These are phyloP conservation scores for Musa itinerans DNA, from an alignment of 176 grass and related monocot species.

Conservation along the genomic window DNA sequence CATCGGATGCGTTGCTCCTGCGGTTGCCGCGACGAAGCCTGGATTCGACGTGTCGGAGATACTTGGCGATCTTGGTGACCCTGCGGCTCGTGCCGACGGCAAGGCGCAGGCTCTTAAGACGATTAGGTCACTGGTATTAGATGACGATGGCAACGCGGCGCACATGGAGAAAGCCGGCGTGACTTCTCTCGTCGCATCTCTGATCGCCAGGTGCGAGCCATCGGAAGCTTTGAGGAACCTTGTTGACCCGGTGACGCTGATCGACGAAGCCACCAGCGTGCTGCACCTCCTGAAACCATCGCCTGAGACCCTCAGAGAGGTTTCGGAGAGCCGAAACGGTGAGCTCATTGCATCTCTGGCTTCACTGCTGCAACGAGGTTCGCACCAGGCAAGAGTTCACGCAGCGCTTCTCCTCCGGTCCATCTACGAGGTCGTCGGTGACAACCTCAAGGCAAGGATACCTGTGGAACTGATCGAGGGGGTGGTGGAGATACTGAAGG, in stretches of 20 bases:
- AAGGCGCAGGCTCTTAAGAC: conserved; percentile 1
- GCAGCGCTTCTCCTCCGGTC: conserved; percentile 5
- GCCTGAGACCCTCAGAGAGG: background rate
- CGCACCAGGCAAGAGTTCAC: background rate
- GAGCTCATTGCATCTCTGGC: conserved; percentile 9
- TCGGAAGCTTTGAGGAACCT: background rate
- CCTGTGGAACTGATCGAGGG: conserved; percentile 1
- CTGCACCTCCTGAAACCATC: conserved; percentile 17
- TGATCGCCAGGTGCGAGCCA: background rate
- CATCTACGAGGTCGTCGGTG: conserved; percentile 5
- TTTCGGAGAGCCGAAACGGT: conserved; percentile 6
- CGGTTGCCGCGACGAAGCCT: background rate
- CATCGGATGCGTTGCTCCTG: too few relatives aligned
- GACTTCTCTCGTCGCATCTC: conserved; percentile 6
- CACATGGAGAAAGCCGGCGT: conserved; percentile 10
- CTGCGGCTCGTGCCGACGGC: background rate
- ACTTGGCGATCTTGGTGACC: background rate
- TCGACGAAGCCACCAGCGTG: conserved; percentile 1
- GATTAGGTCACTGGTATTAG: background rate
- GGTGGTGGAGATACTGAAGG: conserved; percentile 20
- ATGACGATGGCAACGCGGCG: background rate
- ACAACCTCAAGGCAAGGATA: background rate
- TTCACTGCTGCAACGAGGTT: conserved; percentile 1
- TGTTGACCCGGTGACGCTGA: background rate
- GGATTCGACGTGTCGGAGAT: background rate